A percentile compares a stretch with the other conserved stretches of the same genome.
These are phyloP conservation scores for Lentinula guzmanii DNA, from an alignment of 768 basidiomycete genomes.

Conservation along the genomic window DNA sequence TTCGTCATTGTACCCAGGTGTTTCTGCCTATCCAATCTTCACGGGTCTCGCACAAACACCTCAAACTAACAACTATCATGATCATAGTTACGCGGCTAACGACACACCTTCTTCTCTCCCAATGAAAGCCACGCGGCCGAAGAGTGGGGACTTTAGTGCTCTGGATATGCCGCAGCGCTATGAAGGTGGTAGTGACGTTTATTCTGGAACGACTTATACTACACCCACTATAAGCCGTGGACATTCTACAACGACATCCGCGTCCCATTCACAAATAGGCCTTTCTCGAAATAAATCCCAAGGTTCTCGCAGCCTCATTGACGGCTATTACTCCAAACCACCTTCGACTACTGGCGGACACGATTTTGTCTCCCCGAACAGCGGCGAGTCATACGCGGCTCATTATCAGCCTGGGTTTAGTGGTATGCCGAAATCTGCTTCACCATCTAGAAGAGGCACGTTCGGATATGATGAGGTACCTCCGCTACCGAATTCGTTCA, in stretches of 20 bases:
- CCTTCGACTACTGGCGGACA: not conserved
- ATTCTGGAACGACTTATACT: not conserved
- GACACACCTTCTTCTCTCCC: not conserved
- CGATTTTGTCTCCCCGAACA: not conserved
- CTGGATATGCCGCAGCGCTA: not conserved
- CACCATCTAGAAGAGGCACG: not conserved
- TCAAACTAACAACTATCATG: not conserved
- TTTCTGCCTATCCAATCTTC: not conserved
- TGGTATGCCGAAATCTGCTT: not conserved
- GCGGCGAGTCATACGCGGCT: slow-evolving; percentile 2
- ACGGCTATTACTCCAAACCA: not conserved
- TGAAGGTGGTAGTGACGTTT: not conserved
- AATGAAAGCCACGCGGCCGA: not conserved
- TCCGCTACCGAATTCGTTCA: not conserved
- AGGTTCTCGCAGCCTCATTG: slow-evolving; percentile 4
- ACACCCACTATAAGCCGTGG: not conserved
- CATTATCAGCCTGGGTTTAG: slow-evolving; percentile 6
- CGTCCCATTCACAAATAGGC: not conserved
- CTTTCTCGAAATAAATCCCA: not conserved
- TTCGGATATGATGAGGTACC: not conserved
- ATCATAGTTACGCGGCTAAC: not conserved
- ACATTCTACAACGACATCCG: not conserved
- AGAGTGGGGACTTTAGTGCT: not conserved
- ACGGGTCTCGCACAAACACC: not conserved
- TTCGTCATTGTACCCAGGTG: not conserved